Conservation (phyloP, 2,329 filamentous ascomycete species). For the Fusarium bactridioides region DNA sequence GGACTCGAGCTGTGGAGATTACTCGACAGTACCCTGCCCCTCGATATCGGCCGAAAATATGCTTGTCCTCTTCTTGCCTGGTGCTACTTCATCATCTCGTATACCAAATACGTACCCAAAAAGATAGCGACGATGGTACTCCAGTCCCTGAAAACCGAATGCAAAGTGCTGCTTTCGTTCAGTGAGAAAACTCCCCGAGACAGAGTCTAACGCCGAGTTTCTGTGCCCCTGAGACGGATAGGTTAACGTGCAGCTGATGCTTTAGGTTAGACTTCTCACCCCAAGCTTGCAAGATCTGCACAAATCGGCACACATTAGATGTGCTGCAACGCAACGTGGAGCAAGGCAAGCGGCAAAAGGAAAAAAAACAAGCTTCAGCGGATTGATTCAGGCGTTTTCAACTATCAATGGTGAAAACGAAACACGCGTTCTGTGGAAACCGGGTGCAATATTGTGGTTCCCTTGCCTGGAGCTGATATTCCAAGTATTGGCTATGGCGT, state of each 20-base stretch:
- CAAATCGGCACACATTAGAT: constrained; percentile 9
- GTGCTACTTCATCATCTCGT: constrained; percentile 4
- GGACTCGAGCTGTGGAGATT: constrained; percentile 22
- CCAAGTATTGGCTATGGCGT: background rate
- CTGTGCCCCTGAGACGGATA: constrained; percentile 23
- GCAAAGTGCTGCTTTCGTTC: constrained; percentile 3
- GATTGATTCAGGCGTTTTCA: constrained; percentile 2
- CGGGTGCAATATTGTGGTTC: constrained; percentile 1
- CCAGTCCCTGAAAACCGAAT: background rate
- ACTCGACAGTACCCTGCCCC: background rate
- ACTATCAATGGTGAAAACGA: background rate
- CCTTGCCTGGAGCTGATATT: background rate
- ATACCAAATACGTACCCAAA: background rate
- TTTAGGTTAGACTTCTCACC: constrained; percentile 3
- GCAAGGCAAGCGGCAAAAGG: constrained; percentile 26
- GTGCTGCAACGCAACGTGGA: constrained; percentile 28
- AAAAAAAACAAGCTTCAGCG: constrained; percentile 18
- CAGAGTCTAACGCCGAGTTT: constrained; percentile 10
- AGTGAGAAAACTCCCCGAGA: background rate
- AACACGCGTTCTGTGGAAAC: constrained; percentile 27
- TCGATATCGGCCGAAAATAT: constrained; percentile 25
- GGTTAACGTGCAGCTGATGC: constrained; percentile 7
- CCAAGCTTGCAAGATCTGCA: constrained; percentile 16
- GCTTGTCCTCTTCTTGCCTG: constrained; percentile 19
- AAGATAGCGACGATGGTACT: background rate